Evolutionary conservation across 1,284 basidiomycete genomes (phyloP).

Genomic region (Tilletia setariae): DNA sequence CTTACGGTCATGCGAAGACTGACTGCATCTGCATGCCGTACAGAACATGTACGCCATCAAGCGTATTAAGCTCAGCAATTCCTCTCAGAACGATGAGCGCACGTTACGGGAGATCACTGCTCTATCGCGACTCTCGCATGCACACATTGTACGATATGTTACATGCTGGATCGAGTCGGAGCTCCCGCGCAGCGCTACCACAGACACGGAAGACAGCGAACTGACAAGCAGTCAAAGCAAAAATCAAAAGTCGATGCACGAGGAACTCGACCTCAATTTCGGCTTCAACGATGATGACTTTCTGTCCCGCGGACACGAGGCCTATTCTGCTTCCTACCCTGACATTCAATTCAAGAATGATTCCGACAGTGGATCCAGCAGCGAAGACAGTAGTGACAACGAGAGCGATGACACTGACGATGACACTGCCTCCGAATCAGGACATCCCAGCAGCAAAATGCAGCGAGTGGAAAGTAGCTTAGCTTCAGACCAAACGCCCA

Average conservation of each 20-base stretch:
- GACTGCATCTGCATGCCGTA: background rate
- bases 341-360: slow-evolving; percentile 54
- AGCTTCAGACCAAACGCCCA: background rate
- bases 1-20: background rate
- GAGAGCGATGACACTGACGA: slow-evolving; percentile 1
- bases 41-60: slow-evolving; percentile 65
- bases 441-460: background rate
- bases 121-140: slow-evolving; percentile 78
- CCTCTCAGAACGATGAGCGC: slow-evolving; percentile 74
- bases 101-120: slow-evolving; percentile 90
- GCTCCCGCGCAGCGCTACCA: background rate
- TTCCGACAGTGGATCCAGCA: slow-evolving; percentile 17
- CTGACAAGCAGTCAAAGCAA: slow-evolving; percentile 23
- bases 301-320: slow-evolving; percentile 51
- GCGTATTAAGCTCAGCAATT: slow-evolving; percentile 75
- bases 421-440: background rate
- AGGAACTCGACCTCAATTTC: slow-evolving; percentile 31
- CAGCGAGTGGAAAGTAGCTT: background rate
- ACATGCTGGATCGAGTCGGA: slow-evolving; percentile 50
- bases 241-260: slow-evolving; percentile 18
- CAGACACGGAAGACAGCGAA: background rate
- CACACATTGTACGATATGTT: slow-evolving; percentile 80
- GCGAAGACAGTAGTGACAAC: slow-evolving; percentile 17
- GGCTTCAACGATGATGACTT: slow-evolving; percentile 42
- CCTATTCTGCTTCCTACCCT: slow-evolving; percentile 66